Percentiles rank a stretch among this genome's conserved stretches.
These are phyloP conservation scores for Candida mattraensis DNA, from an alignment of 805 yeast genomes.

Conservation along the genomic window DNA sequence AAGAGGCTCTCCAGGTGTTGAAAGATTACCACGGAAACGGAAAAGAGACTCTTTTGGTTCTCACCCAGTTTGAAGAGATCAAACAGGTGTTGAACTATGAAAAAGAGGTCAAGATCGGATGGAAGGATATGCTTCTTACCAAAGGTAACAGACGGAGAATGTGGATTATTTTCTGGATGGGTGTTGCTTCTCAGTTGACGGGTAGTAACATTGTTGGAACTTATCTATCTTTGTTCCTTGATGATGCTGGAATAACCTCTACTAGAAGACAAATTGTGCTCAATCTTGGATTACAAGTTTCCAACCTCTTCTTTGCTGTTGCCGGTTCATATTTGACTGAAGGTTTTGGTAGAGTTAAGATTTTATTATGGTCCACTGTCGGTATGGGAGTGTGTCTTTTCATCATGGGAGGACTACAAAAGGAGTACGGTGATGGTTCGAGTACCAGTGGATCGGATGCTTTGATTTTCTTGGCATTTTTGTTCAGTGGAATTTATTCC, in stretches of 20 bases:
- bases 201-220: conserved; percentile 29
- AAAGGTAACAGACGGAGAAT: conserved; percentile 26
- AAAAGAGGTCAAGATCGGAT: conserved; percentile 22
- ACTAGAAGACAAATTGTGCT: conserved; percentile 28
- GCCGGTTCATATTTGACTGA: conserved; percentile 28
- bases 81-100: conserved; percentile 23
- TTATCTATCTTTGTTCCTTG: conserved; percentile 37
- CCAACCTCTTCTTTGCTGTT: conserved; percentile 26
- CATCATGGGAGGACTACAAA: conserved; percentile 28
- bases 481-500: conserved; percentile 26
- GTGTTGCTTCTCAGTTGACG: conserved; percentile 29
- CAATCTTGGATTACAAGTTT: conserved; percentile 26
- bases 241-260: conserved; percentile 26
- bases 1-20: conserved; percentile 30
- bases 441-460: conserved; percentile 25
- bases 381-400: conserved; percentile 29
- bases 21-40: conserved; percentile 26
- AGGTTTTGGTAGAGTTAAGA: conserved; percentile 25
- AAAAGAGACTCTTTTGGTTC: conserved; percentile 19
- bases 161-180: conserved; percentile 30
- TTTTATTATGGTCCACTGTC: conserved; percentile 24
- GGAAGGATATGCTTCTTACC: conserved; percentile 25
- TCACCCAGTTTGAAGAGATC: conserved; percentile 26
- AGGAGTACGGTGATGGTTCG: conserved; percentile 21
- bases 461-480: conserved; percentile 24